These are phyloP conservation scores for Luvunga scandens DNA, from an alignment of 345 rosid species.

Conservation along the genomic window DNA sequence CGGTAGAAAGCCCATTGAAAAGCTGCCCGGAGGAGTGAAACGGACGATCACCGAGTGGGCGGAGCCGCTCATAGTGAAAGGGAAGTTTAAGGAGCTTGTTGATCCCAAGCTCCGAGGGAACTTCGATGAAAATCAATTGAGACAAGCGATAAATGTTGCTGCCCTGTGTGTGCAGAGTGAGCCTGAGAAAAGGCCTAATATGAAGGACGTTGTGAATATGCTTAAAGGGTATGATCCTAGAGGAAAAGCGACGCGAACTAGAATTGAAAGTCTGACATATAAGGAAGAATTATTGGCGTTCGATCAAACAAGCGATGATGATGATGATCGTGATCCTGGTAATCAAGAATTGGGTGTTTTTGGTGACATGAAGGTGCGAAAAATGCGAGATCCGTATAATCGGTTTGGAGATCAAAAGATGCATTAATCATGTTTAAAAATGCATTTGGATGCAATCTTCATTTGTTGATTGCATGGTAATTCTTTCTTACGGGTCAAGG, in stretches of 20 bases:
- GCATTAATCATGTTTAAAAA: background rate
- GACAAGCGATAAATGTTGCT: conserved; percentile 50
- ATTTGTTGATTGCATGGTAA: background rate
- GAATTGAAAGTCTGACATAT: conserved; percentile 46
- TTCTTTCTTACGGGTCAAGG: background rate
- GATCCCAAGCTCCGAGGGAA: conserved; percentile 66
- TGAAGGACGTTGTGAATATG: conserved; percentile 71
- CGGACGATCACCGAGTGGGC: conserved; percentile 81
- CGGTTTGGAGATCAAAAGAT: conserved; percentile 20
- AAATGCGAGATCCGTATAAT: conserved; percentile 36
- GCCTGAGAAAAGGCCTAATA: conserved; percentile 65
- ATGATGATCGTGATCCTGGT: conserved; percentile 10
- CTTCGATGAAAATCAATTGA: conserved; percentile 64
- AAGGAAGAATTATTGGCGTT: conserved; percentile 49
- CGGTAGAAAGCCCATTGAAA: conserved; percentile 75
- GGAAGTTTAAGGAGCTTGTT: conserved; percentile 60
- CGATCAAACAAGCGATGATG: conserved; percentile 44
- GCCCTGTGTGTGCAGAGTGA: conserved; percentile 69
- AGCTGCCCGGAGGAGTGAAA: conserved; percentile 59
- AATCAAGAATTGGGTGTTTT: conserved; percentile 40
- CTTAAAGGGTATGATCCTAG: conserved; percentile 52
- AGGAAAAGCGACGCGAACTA: conserved; percentile 31
- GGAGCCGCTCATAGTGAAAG: conserved; percentile 52
- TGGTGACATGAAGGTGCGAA: conserved; percentile 44
- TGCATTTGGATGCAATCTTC: background rate